These are phyloP conservation scores for Pleodorina starrii DNA, from an alignment of 139 green algal genomes.

Conservation along the genomic window DNA sequence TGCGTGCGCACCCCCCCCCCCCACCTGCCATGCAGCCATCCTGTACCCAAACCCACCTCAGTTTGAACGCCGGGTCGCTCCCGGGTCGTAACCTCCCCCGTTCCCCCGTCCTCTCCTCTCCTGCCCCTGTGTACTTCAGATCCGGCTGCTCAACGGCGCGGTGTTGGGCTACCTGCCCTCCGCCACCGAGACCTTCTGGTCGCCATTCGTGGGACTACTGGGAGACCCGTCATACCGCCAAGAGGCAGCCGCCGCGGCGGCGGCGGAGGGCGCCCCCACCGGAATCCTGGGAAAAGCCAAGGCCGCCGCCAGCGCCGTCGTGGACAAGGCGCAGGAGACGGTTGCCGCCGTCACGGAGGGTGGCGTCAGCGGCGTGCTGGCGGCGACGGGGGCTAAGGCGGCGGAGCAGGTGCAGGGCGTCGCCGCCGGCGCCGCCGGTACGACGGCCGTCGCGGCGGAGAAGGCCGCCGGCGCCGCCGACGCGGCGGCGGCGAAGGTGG, in stretches of 20 bases:
- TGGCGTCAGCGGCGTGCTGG: not conserved
- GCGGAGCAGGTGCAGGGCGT: not conserved
- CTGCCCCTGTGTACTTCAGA: too few species aligned
- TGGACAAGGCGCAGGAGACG: conserved; percentile 5
- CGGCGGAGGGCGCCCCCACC: not conserved
- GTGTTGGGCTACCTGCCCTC: conserved; percentile 27
- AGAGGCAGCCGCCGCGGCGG: too few species aligned
- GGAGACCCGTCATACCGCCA: conserved; percentile 33
- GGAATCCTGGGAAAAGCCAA: not conserved
- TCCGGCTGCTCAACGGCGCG: not conserved
- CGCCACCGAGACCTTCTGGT: conserved; percentile 34
- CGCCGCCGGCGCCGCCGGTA: not conserved
- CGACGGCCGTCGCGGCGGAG: not conserved
- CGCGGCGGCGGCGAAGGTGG: not conserved
- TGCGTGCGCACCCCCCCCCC: too few species aligned
- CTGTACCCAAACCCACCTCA: too few species aligned
- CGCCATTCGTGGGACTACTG: not conserved
- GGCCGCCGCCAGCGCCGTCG: not conserved
- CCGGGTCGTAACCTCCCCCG: too few species aligned
- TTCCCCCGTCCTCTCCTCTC: too few species aligned
- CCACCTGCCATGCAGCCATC: too few species aligned
- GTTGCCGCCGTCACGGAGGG: not conserved
- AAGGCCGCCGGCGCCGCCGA: not conserved
- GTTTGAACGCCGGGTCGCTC: too few species aligned
- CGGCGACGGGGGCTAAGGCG: not conserved